Evolutionary conservation across 208 protist genomes (phyloP).

Genomic region (Trypanosomatidae sp.): DNA sequence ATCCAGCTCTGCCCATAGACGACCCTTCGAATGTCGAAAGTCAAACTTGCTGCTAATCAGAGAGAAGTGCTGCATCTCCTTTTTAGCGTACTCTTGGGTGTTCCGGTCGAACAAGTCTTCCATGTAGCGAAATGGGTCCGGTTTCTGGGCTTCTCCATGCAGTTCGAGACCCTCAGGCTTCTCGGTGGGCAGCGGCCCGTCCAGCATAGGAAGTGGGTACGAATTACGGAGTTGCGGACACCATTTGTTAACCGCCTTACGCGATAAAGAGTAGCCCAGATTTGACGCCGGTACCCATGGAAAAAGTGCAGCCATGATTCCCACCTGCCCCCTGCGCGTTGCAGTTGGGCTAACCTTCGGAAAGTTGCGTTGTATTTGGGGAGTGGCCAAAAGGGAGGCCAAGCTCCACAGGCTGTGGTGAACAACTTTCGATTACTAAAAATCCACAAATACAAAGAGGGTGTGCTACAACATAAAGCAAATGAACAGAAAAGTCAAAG

Average conservation of each 20-base stretch:
- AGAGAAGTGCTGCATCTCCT: slow-evolving; percentile 68
- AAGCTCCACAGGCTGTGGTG: background rate
- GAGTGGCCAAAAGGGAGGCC: background rate
- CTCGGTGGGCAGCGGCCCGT: slow-evolving; percentile 77
- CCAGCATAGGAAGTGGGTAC: slow-evolving; percentile 70
- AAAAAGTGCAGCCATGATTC: slow-evolving; percentile 72
- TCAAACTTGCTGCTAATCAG: slow-evolving; percentile 81
- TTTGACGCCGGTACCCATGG: slow-evolving; percentile 86
- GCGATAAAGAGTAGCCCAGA: slow-evolving; percentile 40
- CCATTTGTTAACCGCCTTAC: slow-evolving; percentile 67
- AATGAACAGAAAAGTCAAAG: background rate
- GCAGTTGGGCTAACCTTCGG: background rate
- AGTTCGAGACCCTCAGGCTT: slow-evolving; percentile 44
- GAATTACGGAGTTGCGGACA: slow-evolving; percentile 63
- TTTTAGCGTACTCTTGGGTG: slow-evolving; percentile 68
- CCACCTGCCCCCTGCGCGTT: background rate
- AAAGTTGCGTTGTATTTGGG: background rate
- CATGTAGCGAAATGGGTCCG: slow-evolving; percentile 88
- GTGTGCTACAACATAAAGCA: too few relatives aligned
- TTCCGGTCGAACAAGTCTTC: slow-evolving; percentile 85
- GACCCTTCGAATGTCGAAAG: slow-evolving; percentile 81
- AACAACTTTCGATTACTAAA: background rate
- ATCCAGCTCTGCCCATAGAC: slow-evolving; percentile 86
- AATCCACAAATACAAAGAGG: background rate
- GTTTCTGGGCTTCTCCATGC: slow-evolving; percentile 52